phyloP scores from a whole-genome alignment of 139 green algal species.

The Chlamydomonas sp. region DNA sequence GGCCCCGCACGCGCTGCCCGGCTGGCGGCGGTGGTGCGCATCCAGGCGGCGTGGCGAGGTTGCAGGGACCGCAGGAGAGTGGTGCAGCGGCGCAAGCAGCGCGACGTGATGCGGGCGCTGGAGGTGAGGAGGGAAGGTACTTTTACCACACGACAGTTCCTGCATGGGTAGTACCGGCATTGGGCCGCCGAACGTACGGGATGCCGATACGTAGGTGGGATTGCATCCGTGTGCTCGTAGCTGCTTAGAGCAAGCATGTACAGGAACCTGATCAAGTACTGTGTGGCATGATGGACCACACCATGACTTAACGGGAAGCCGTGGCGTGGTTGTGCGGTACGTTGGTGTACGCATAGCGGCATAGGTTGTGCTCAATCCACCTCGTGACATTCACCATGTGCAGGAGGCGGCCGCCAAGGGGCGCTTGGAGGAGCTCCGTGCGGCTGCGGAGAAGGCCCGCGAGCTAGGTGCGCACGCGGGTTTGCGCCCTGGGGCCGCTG shows the following conservation, averaged over 20 bases:
- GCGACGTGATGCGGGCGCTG: background rate
- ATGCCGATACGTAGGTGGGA: too few relatives aligned
- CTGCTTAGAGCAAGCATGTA: too few relatives aligned
- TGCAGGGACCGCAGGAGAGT: background rate
- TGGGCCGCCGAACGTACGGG: too few relatives aligned
- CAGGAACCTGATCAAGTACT: background rate
- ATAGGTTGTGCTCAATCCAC: background rate
- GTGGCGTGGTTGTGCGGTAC: background rate
- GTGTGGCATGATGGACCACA: background rate
- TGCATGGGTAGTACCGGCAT: too few relatives aligned
- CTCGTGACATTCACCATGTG: background rate
- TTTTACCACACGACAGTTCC: too few relatives aligned
- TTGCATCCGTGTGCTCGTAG: too few relatives aligned
- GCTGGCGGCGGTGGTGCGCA: background rate
- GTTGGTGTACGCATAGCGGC: background rate
- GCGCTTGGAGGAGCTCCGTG: background rate
- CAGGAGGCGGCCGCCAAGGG: background rate
- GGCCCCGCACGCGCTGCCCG: slow-evolving; percentile 1
- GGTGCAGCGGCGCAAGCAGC: background rate
- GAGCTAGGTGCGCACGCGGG: background rate
- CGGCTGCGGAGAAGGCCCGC: background rate
- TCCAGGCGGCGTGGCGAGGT: slow-evolving; percentile 27
- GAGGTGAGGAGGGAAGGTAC: background rate
- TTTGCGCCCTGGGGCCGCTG: background rate
- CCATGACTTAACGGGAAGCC: background rate